Base-by-base conservation (phyloP, 139 green algal species). In the Eudorina sp. region DNA sequence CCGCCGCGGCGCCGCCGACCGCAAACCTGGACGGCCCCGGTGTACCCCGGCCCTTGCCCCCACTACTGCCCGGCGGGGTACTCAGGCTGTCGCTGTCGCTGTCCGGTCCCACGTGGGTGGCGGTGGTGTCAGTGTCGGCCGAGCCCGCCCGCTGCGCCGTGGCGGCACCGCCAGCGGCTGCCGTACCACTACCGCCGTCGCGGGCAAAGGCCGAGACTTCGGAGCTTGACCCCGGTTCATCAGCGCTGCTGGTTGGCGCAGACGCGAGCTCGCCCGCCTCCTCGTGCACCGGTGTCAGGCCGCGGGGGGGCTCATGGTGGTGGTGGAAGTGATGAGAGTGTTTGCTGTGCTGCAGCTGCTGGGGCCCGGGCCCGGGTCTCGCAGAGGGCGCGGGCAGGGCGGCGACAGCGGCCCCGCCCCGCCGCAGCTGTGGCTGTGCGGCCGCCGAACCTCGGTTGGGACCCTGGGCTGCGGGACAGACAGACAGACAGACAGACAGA, bases 181-280 rank as follows among this genome's bases (percentile, higher is more conserved):
- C 66, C 34, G 66, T 31, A 45, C 45, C 25, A 16, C 27, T 43
- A 18, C 73, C 14, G 45, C 45, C 45, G 16, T 18, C 73, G 41
- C 45, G 14, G 73, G 73, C 46, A 34, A 25, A 55, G 70, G 36
- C 36, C 2, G 70, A 48, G 27, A 27, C 41, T 25, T 79, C 70
- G 70, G 70, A 79, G 70, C 34, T 45, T 4, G 73, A 45, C n/a
- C 64, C 73, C 4, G n/a, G 27, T 29, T 81, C 73, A 27, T 60
- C 45, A 3, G 27, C 13, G 34, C 81, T 87, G 64, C 62, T 79
- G 45, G 62, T 34, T 4, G 76, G 31, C 4, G n/a, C 8, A 13
- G 79, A 75, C 25, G 62, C 31, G 19, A 72, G 62, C 53, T 86
- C 79, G 4, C 55, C 60, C 5, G 81, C 62, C 64, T 87, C 81